Evolutionary conservation across 2,329 filamentous ascomycete genomes (phyloP).

Genomic region (Orbilia brochopaga): DNA sequence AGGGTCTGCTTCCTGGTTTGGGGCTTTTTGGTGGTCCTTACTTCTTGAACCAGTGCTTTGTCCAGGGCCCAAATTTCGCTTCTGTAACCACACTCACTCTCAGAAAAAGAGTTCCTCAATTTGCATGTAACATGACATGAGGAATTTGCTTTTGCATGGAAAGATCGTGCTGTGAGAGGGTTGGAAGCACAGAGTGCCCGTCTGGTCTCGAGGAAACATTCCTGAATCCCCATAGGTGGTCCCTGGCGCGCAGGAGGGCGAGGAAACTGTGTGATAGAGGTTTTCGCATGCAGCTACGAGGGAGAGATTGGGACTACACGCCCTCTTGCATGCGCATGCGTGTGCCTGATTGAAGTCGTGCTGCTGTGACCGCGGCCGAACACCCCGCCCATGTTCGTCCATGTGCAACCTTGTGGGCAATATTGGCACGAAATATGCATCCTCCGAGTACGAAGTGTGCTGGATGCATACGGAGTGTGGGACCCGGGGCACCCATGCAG

Average conservation of each 20-base stretch:
- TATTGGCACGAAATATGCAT: background rate
- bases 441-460: background rate
- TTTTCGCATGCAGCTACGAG: background rate
- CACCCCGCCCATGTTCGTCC: slow-evolving; percentile 38
- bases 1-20: slow-evolving; percentile 35
- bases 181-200: slow-evolving; percentile 40
- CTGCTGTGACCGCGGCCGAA: slow-evolving; percentile 24
- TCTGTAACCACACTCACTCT: slow-evolving; percentile 48
- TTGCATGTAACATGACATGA: slow-evolving; percentile 48
- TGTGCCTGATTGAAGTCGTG: slow-evolving; percentile 26
- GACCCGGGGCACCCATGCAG: slow-evolving; percentile 6
- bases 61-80: slow-evolving; percentile 45
- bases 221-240: slow-evolving; percentile 25
- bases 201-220: slow-evolving; percentile 22
- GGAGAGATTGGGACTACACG: slow-evolving; percentile 13
- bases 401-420: slow-evolving; percentile 16
- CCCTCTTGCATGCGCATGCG: slow-evolving; percentile 3
- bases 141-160: slow-evolving; percentile 41
- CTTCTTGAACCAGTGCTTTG: slow-evolving; percentile 16
- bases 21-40: slow-evolving; percentile 22
- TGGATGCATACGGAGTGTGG: background rate
- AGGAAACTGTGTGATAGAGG: slow-evolving; percentile 17
- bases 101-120: slow-evolving; percentile 48
- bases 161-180: slow-evolving; percentile 49
- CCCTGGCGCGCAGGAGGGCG: slow-evolving; percentile 6